Evolutionary conservation across 2,329 filamentous ascomycete genomes (phyloP).

Genomic region (Zalaria obscura): DNA sequence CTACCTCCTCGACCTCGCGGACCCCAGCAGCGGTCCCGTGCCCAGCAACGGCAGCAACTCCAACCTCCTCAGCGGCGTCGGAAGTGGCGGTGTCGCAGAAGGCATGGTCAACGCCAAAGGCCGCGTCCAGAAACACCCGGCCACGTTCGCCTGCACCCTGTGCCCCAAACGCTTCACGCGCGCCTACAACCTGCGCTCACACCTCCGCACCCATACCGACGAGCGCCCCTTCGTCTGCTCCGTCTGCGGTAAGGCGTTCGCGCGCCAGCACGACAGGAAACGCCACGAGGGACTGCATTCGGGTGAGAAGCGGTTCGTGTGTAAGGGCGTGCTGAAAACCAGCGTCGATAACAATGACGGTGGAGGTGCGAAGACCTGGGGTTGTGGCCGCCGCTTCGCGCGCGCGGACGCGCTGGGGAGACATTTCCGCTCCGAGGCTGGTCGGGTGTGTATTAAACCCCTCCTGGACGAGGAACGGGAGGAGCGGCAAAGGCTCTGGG

Average conservation of each 20-base stretch:
- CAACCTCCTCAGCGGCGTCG: constrained; percentile 80
- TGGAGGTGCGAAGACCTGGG: constrained; percentile 42
- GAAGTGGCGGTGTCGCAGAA: constrained; percentile 64
- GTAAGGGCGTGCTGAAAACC: constrained; percentile 75
- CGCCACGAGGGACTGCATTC: constrained; percentile 92
- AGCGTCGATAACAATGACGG: constrained; percentile 38
- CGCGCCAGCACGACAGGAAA: constrained; percentile 92
- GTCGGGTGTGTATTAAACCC: constrained; percentile 93
- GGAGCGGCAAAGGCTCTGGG: constrained; percentile 62
- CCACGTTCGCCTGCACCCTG: constrained; percentile 85
- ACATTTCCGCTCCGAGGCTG: constrained; percentile 87
- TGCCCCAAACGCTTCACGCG: constrained; percentile 94
- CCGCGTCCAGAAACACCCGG: constrained; percentile 92
- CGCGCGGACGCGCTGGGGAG: constrained; percentile 80
- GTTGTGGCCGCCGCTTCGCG: constrained; percentile 83
- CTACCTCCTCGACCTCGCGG: constrained; percentile 81
- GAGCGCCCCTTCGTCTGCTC: constrained; percentile 95
- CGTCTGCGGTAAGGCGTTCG: constrained; percentile 93
- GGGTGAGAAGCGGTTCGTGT: constrained; percentile 97
- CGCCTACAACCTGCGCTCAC: constrained; percentile 90
- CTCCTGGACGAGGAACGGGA: constrained; percentile 84
- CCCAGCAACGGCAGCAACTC: constrained; percentile 40
- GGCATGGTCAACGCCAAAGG: constrained; percentile 46
- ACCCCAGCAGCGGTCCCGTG: constrained; percentile 66
- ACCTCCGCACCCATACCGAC: constrained; percentile 90